Conservation (phyloP, 345 rosid genomes). For the Linum lewisii region DNA sequence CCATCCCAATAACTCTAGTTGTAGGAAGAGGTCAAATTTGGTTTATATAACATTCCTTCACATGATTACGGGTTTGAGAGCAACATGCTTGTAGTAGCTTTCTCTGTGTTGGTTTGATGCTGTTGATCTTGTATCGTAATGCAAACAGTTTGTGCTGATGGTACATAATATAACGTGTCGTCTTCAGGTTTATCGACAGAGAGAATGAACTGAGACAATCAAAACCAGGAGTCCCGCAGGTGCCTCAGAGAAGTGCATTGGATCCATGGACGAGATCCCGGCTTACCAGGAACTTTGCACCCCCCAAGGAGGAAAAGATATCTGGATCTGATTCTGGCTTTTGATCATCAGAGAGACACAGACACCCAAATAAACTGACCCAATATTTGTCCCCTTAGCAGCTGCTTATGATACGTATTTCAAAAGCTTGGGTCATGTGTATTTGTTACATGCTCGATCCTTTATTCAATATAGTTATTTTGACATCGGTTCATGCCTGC, state of each 20-base stretch:
- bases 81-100: too few species aligned
- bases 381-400: not conserved
- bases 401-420: too few species aligned
- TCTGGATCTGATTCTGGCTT: conserved; percentile 30
- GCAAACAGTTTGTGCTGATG: not conserved
- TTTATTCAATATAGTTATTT: too few species aligned
- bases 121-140: not conserved
- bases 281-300: conserved; percentile 63
- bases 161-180: not conserved
- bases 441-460: too few species aligned
- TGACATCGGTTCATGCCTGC: too few species aligned
- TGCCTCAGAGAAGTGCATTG: conserved; percentile 47
- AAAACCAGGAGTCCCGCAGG: conserved; percentile 64
- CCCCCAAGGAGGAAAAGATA: conserved; percentile 63
- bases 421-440: too few species aligned
- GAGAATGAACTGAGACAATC: conserved; percentile 85
- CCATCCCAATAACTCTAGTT: too few species aligned
- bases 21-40: too few species aligned
- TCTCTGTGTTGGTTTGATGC: not conserved
- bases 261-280: conserved; percentile 85
- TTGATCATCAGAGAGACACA: not conserved
- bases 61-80: too few species aligned
- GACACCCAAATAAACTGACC: not conserved
- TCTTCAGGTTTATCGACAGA: conserved; percentile 71
- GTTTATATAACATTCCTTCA: too few species aligned